Percentiles rank a stretch among this genome's conserved stretches.
phyloP scores from a whole-genome alignment of 116 monocot genomes.

The Posidonia oceanica region DNA sequence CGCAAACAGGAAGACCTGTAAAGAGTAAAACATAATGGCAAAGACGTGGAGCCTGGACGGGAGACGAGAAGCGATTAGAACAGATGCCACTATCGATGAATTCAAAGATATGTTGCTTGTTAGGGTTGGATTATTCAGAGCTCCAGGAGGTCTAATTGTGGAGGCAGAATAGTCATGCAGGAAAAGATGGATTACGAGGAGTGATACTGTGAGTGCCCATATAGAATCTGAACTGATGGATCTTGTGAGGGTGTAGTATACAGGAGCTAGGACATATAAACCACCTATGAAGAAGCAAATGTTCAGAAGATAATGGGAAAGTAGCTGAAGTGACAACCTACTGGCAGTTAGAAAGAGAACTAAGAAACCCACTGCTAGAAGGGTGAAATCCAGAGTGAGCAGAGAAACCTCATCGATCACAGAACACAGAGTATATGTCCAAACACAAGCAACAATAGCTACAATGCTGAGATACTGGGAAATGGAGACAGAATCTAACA shows the following conservation, averaged over 20 bases:
- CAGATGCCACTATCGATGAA: constrained; percentile 78
- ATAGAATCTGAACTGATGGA: constrained; percentile 93
- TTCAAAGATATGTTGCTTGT: constrained; percentile 75
- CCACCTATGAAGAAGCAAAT: constrained; percentile 71
- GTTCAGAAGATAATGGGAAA: constrained; percentile 52
- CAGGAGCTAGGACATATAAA: constrained; percentile 63
- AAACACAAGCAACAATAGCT: constrained; percentile 55
- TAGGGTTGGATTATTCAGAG: constrained; percentile 48
- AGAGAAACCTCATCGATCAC: constrained; percentile 54
- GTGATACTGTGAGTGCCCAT: constrained; percentile 55
- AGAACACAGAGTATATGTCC: constrained; percentile 57
- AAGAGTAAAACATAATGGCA: constrained; percentile 69
- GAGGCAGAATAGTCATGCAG: constrained; percentile 72
- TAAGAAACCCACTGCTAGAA: constrained; percentile 56
- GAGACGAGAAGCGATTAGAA: constrained; percentile 74
- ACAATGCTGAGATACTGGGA: constrained; percentile 74
- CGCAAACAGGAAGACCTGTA: constrained; percentile 82
- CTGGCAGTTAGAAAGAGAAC: constrained; percentile 40
- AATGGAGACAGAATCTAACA: constrained; percentile 80
- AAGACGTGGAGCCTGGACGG: constrained; percentile 91
- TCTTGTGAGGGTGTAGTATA: constrained; percentile 76
- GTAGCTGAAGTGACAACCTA: constrained; percentile 29
- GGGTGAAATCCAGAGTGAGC: constrained; percentile 44
- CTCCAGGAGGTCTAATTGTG: constrained; percentile 51
- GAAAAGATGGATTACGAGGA: constrained; percentile 76